Evolutionary conservation across 2,329 filamentous ascomycete species (phyloP), one percentile per base, ranked within the genome.

Genomic region (Ceratocystis destructans): DNA sequence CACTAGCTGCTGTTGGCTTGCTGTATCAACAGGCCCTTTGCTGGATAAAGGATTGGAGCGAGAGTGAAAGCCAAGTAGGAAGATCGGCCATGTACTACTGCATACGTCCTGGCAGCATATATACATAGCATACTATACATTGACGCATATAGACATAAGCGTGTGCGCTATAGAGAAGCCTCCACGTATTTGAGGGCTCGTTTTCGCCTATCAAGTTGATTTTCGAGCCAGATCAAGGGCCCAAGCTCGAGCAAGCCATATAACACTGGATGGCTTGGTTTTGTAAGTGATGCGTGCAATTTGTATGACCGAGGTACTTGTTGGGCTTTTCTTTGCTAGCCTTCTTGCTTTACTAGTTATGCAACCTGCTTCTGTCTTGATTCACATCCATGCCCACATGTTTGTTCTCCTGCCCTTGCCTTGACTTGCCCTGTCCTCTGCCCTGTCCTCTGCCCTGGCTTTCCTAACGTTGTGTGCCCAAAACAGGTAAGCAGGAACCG

Each of bases 401-500:
- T 25, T 12, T 53, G 48, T 41, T 41, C 12, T 41, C 37, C 15
- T 41, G 22, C 7, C 20, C 55, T 37, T 15, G 55, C 55, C 25
- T 28, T 12, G 37, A 44, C 37, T 22, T 62, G 41, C n/a, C 61
- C 5, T 20, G 20, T 25, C 41, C 41, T 28, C 7, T n/a, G n/a
- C n/a, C n/a, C 17, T 46, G 61, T 22, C 22, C 41, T 28, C 7
- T 46, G 31, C n/a, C 20, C 59, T 28, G 12, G 33, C 44, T 12
- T n/a, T 31, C 61, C 37, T 25, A 31, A 48, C 61, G 61, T 41
- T 53, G 8, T 20, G 41, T 53, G 63, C 50, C 45, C 44, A 31
- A 33, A 62, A 62, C 61, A 62, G 61, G 61, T 20, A 50, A 41
- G 61, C 50, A 64, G 63, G 63, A 59, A 64, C 63, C 63, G 50